Evolutionary conservation across 2,329 filamentous ascomycete genomes (phyloP).

Genomic region (Talaromyces pinophilus): DNA sequence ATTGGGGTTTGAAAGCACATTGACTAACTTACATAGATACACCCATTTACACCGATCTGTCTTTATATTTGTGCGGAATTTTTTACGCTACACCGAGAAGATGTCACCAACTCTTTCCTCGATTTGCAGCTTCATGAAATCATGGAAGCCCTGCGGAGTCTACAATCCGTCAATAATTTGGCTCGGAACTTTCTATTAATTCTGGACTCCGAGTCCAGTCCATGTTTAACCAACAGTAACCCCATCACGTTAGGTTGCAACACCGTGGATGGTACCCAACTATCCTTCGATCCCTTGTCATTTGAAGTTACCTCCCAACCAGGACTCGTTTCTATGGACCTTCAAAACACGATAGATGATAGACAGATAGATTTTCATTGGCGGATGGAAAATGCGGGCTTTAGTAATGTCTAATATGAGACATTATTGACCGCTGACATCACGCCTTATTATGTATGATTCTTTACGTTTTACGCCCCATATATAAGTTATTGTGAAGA

Average conservation of each 20-base stretch:
- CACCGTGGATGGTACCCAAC: neutral
- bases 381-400: neutral
- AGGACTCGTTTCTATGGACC: neutral
- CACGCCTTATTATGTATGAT: neutral
- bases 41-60: slow-evolving; percentile 22
- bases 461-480: neutral
- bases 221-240: neutral
- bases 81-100: slow-evolving; percentile 5
- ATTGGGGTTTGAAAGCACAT: no score
- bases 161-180: slow-evolving; percentile 20
- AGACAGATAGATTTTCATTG: slow-evolving; percentile 5
- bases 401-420: neutral
- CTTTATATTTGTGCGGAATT: slow-evolving; percentile 23
- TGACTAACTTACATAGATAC: slow-evolving; percentile 5
- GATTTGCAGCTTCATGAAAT: slow-evolving; percentile 18
- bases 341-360: slow-evolving; percentile 1
- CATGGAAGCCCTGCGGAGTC: slow-evolving; percentile 14
- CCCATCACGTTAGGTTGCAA: neutral
- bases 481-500: neutral
- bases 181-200: slow-evolving; percentile 12
- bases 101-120: neutral
- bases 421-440: neutral
- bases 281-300: neutral
- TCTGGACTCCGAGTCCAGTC: neutral
- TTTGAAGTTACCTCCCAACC: neutral